Evolutionary conservation across 2,329 filamentous ascomycete species (phyloP), one percentile per base, ranked within the genome.

Genomic region (Aspergillus flavus): DNA sequence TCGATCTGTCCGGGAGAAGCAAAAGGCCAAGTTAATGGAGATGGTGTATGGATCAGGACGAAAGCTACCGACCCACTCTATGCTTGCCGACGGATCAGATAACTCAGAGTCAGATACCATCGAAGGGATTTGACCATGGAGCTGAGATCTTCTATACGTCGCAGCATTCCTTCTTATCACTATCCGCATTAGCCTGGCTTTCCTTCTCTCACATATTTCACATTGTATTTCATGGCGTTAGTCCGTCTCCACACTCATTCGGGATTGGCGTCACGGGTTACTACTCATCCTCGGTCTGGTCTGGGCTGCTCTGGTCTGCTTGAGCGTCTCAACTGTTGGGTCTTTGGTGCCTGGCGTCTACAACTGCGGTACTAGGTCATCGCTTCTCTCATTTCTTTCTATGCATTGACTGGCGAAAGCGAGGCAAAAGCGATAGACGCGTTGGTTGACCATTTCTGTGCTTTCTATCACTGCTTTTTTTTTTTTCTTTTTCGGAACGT

Each of bases 21-120:
- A 97, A 80, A 95, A 94, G 82, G 86, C 87, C 62, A 93, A 92
- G 78, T 82, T 95, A 70, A 88, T 95, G 85, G 89, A 94, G 80
- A 87, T 91, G 78, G 79, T 96, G 2, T 94, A 91, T 75, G 90
- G 88, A 5, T 76, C 79, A 2, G 79, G 79, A 21, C 73, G 75
- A 56, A 74, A 69, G 56, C 6, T 72, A 12, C 69, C 72, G 1
- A 65, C 68, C 4, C 66, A 63, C 21, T 66, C 75, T 2, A 68
- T 76, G 50, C 63, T 76, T 23, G 61, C 67, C 11, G 67, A 70
- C 28, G 62, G 62, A 16, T 64, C 69, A 26, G 69, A 70, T n/a
- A 65, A 69, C 52, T 28, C 57, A 26, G 64, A 56, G 11, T 43
- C 58, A 30, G 62, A 70, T 36, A 55, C 41, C 12, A 66, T 70